Conservation (phyloP, 352 stramenopile genomes). For the Nothophytophthora sp. region DNA sequence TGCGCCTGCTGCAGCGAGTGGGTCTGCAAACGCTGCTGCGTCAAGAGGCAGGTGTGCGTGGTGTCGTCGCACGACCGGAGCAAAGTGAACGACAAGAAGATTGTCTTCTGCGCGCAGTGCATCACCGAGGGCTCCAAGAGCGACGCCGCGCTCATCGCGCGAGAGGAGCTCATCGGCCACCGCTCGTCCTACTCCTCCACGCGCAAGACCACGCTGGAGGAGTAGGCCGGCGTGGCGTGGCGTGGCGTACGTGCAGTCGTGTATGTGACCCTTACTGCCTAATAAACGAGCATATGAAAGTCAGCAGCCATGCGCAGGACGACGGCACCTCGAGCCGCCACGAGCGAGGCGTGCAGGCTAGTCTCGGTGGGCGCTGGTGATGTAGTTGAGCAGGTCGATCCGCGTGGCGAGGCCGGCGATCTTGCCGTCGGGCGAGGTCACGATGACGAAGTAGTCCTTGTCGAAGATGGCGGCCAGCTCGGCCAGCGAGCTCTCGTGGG, state of each 20-base stretch:
- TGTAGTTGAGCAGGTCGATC: conserved; percentile 97
- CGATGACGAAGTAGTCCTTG: conserved; percentile 95
- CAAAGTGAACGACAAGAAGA: conserved; percentile 43
- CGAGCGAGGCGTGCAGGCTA: too few relatives aligned
- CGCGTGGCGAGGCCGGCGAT: conserved; percentile 94
- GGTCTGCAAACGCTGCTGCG: conserved; percentile 42
- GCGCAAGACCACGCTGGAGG: too few relatives aligned
- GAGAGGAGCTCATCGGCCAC: conserved; percentile 32
- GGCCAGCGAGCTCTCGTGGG: conserved; percentile 81
- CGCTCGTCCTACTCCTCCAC: conserved; percentile 33
- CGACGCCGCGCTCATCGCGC: conserved; percentile 30
- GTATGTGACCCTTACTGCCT: too few relatives aligned
- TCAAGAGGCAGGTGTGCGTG: conserved; percentile 41
- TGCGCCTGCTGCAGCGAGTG: conserved; percentile 33
- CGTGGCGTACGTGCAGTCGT: too few relatives aligned
- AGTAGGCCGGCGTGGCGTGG: too few relatives aligned
- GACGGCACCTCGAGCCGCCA: too few relatives aligned
- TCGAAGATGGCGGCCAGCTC: conserved; percentile 95
- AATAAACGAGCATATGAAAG: too few relatives aligned
- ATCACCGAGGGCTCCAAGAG: conserved; percentile 36
- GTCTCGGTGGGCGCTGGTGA: conserved; percentile 53
- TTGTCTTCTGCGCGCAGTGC: conserved; percentile 42
- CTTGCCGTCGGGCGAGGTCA: conserved; percentile 70
- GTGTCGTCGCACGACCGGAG: conserved; percentile 33
- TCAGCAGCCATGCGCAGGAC: too few relatives aligned